phyloP scores from a whole-genome alignment of 106 monocot genomes.

The Dioscorea dumetorum region DNA sequence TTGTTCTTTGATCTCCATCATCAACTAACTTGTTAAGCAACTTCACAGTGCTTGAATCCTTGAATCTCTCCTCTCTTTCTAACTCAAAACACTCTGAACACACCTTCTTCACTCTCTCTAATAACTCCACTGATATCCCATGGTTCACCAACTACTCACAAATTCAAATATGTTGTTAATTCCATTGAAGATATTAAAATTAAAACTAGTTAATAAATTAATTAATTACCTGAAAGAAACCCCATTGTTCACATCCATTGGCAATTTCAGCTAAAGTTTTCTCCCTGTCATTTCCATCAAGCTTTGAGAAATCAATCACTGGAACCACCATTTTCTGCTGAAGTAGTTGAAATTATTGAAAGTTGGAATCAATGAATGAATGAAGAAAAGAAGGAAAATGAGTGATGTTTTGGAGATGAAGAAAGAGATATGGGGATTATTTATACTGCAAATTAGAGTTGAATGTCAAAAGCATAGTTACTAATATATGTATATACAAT shows the following conservation, averaged over 20 bases:
- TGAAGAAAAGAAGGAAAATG: too few species aligned
- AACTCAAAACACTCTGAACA: slow-evolving; percentile 37
- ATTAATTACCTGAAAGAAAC: slow-evolving; percentile 49
- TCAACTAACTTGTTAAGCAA: slow-evolving; percentile 21
- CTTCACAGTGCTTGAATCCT: slow-evolving; percentile 34
- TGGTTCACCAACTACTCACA: slow-evolving; percentile 49
- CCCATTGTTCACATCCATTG: slow-evolving; percentile 53
- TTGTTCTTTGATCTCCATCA: background rate
- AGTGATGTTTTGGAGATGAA: slow-evolving; percentile 1
- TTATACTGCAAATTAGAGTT: background rate
- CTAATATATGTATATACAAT: background rate
- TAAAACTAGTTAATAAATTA: background rate
- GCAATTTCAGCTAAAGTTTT: slow-evolving; percentile 38
- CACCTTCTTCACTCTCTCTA: slow-evolving; percentile 55
- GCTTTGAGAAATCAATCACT: slow-evolving; percentile 44
- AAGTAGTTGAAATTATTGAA: too few species aligned
- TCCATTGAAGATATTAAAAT: background rate
- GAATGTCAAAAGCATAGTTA: background rate
- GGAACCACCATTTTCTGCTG: slow-evolving; percentile 25
- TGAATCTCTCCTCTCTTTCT: slow-evolving; percentile 51
- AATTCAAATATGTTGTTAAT: background rate
- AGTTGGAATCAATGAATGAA: too few species aligned
- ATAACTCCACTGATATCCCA: slow-evolving; percentile 47
- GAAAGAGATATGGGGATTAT: background rate
- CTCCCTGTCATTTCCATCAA: slow-evolving; percentile 25